A percentile compares a stretch with the other conserved stretches of the same genome.
Conservation (phyloP, 1,284 basidiomycete genomes). For the Hymenochaete sp. region DNA sequence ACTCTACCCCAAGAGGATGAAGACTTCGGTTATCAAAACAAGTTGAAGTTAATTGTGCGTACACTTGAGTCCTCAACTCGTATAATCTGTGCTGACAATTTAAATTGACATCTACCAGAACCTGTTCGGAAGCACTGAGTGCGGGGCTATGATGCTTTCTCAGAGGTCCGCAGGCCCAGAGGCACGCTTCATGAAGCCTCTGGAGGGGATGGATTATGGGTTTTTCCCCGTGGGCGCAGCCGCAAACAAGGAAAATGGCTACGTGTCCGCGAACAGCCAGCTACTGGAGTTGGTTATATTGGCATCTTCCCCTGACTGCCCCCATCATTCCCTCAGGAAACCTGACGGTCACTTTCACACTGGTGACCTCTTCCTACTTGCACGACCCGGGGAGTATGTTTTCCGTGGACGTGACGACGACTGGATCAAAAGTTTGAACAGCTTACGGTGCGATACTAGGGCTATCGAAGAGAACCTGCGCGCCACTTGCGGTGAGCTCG, state of each 20-base stretch:
- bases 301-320: constrained; percentile 56
- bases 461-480: constrained; percentile 65
- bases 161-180: constrained; percentile 36
- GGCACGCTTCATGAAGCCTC: constrained; percentile 39
- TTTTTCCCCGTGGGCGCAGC: constrained; percentile 45
- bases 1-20: constrained; percentile 55
- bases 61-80: constrained; percentile 16
- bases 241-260: constrained; percentile 31
- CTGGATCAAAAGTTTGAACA: constrained; percentile 72
- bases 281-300: constrained; percentile 59
- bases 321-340: constrained; percentile 44
- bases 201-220: constrained; percentile 48
- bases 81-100: constrained; percentile 10
- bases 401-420: constrained; percentile 66
- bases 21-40: constrained; percentile 49
- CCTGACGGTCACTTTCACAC: constrained; percentile 64
- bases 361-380: constrained; percentile 62
- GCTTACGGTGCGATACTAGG: constrained; percentile 62
- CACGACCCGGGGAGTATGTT: constrained; percentile 43
- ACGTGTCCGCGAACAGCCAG: constrained; percentile 41
- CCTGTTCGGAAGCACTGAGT: constrained; percentile 66
- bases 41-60: constrained; percentile 48
- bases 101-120: constrained; percentile 33
- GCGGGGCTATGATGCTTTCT: constrained; percentile 55
- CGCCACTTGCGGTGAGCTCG: constrained; percentile 42